These are phyloP conservation scores for Yamagishiella unicocca DNA, from an alignment of 139 green algal species.

Conservation along the genomic window DNA sequence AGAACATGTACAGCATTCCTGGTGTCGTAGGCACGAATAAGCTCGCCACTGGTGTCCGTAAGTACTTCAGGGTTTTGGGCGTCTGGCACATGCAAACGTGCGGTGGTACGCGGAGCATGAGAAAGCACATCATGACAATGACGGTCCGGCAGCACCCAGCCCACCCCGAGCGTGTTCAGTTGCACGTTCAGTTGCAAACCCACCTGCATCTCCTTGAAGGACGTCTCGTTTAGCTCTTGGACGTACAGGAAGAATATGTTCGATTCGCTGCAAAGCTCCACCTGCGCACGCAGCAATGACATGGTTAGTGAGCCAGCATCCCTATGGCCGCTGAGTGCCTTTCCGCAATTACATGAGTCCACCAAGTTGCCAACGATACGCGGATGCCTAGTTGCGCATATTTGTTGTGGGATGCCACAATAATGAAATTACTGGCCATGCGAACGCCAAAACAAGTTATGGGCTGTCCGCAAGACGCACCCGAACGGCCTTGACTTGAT, in stretches of 20 bases:
- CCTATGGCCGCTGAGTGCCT: background rate
- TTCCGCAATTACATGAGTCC: background rate
- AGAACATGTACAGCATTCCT: too few species aligned
- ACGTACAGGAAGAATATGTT: slow-evolving; percentile 85
- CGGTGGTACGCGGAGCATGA: too few species aligned
- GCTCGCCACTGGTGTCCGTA: too few species aligned
- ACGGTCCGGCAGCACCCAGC: too few species aligned
- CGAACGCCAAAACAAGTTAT: background rate
- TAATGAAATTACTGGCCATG: background rate
- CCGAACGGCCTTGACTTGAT: background rate
- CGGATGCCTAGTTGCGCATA: too few species aligned
- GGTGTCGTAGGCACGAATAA: too few species aligned
- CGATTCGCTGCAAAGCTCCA: slow-evolving; percentile 76
- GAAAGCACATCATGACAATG: too few species aligned
- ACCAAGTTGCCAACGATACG: background rate
- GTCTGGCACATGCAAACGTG: too few species aligned
- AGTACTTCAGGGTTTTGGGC: too few species aligned
- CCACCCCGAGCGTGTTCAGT: background rate
- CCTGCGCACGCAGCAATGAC: slow-evolving; percentile 13
- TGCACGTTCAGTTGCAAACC: background rate
- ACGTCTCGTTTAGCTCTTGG: slow-evolving; percentile 60
- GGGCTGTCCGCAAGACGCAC: background rate
- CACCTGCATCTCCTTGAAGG: slow-evolving; percentile 69
- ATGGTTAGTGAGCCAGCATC: background rate
- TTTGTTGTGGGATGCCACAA: background rate